Base-by-base conservation (phyloP, 257 asterid species). In the Penstemon newberryi region DNA sequence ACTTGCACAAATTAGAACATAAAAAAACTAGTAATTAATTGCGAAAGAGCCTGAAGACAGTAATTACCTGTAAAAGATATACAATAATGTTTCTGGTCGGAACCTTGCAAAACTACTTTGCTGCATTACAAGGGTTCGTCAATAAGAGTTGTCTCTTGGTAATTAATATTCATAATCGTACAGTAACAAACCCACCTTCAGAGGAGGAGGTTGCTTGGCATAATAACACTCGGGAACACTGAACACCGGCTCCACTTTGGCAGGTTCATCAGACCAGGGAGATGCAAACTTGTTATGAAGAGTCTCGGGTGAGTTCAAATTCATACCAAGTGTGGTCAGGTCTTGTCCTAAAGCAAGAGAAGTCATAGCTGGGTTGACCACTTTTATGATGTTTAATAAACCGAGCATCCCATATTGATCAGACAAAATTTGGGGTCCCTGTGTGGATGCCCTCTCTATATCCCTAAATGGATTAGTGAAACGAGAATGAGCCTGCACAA, bases 231-330 rank as follows among this genome's bases (percentile, higher is more conserved):
- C 87, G 1, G 96, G 98, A 59, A 84, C 76, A 59, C 49, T 75
- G 70, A 56, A 89, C 80, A 87, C 89, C 7, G 92, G 98, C 66
- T 89, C 98, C 65, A 90, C 98, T 78, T 84, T 84, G 73, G 82
- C 84, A 60, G 92, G 98, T 58, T 89, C 96, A 7, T 89, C 91
- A 45, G 96, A 86, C 95, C 95, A 92, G 49, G 98, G 98, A 73
- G 98, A 92, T 56, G 87, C 86, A 75, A 92, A 92, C 75, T 83
- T 87, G 80, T 89, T 84, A 79, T 92, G 85, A 60, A 92, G 80
- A 71, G 87, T 80, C 63, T 92, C 96, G 5, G 92, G 19, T 42
- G 98, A 92, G 82, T 82, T 87, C 79, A 92, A 74, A 70, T 87
- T 86, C 56, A 92, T 76, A 44, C 96, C 98, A 62, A 92, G 96